Conservation (phyloP, 2,329 filamentous ascomycete genomes). For the Cladosporium sphaerospermum region DNA sequence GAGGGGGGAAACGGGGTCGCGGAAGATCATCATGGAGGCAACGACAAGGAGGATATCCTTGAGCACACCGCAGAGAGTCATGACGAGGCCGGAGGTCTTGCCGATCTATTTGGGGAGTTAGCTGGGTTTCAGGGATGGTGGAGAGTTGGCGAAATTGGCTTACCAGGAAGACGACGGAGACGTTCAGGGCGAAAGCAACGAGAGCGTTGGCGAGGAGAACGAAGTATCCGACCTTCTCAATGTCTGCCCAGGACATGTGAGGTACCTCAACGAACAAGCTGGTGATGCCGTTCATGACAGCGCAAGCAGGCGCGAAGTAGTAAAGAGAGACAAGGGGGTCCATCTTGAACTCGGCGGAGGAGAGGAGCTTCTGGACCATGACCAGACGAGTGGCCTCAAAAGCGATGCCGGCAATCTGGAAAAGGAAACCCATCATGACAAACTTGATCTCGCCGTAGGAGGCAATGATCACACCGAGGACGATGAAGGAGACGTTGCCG, state of each 20-base stretch:
- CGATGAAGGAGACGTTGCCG: conserved; percentile 89
- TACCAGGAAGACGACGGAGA: conserved; percentile 81
- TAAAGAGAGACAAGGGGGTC: conserved; percentile 82
- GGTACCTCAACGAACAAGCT: conserved; percentile 70
- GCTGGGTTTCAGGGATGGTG: not conserved
- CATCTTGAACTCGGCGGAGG: conserved; percentile 84
- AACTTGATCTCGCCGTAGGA: conserved; percentile 96
- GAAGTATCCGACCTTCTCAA: conserved; percentile 66
- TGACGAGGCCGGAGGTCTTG: conserved; percentile 78
- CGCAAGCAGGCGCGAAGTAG: conserved; percentile 83
- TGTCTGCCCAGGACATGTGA: conserved; percentile 59
- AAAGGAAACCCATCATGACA: conserved; percentile 70
- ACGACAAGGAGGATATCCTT: conserved; percentile 80
- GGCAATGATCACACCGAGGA: conserved; percentile 88
- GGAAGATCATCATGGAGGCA: conserved; percentile 76
- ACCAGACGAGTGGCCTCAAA: conserved; percentile 79
- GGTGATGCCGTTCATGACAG: conserved; percentile 70
- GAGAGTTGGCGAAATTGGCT: conserved; percentile 29
- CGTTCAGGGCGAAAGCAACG: conserved; percentile 74
- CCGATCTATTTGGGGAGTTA: conserved; percentile 57
- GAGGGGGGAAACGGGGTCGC: conserved; percentile 64
- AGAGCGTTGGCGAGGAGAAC: conserved; percentile 70
- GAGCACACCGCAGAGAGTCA: conserved; percentile 80
- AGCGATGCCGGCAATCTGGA: conserved; percentile 69
- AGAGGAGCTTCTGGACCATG: conserved; percentile 77